Percentiles rank a stretch among this genome's conserved stretches.
These are phyloP conservation scores for Lentinula sp. DNA, from an alignment of 768 basidiomycete species.

Conservation along the genomic window DNA sequence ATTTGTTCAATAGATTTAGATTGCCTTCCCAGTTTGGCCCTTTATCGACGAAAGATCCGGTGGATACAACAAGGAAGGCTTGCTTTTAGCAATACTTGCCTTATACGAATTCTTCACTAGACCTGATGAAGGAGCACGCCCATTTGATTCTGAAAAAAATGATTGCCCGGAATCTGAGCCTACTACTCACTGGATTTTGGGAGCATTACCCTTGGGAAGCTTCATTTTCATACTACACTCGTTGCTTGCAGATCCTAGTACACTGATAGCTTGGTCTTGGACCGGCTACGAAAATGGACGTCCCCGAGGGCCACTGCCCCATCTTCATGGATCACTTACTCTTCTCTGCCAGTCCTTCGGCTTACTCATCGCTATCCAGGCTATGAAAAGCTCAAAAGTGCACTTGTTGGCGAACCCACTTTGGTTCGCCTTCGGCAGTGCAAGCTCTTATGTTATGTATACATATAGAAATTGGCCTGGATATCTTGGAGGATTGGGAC, in stretches of 20 bases:
- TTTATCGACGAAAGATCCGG: slow-evolving; percentile 60
- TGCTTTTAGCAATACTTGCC: slow-evolving; percentile 51
- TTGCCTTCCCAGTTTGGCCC: slow-evolving; percentile 58
- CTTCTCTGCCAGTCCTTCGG: slow-evolving; percentile 58
- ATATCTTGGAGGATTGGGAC: slow-evolving; percentile 58
- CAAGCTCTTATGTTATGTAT: slow-evolving; percentile 52
- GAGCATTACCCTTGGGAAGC: slow-evolving; percentile 56
- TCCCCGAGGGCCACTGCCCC: slow-evolving; percentile 66
- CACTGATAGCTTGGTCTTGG: slow-evolving; percentile 85
- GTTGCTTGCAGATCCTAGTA: slow-evolving; percentile 68
- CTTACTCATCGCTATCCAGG: slow-evolving; percentile 33
- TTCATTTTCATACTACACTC: slow-evolving; percentile 69
- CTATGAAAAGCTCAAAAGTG: not conserved
- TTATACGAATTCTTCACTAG: slow-evolving; percentile 50
- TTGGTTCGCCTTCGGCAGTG: slow-evolving; percentile 51
- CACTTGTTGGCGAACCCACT: slow-evolving; percentile 33
- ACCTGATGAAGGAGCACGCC: slow-evolving; percentile 13
- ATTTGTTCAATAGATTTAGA: slow-evolving; percentile 1
- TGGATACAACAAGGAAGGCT: slow-evolving; percentile 64
- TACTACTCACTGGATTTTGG: slow-evolving; percentile 17
- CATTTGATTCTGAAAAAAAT: not conserved
- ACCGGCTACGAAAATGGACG: slow-evolving; percentile 66
- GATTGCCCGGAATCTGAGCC: not conserved
- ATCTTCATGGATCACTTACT: slow-evolving; percentile 65
- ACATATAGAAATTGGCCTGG: slow-evolving; percentile 60